phyloP scores from a whole-genome alignment of 352 stramenopile genomes.

The Pythium graminicola region DNA sequence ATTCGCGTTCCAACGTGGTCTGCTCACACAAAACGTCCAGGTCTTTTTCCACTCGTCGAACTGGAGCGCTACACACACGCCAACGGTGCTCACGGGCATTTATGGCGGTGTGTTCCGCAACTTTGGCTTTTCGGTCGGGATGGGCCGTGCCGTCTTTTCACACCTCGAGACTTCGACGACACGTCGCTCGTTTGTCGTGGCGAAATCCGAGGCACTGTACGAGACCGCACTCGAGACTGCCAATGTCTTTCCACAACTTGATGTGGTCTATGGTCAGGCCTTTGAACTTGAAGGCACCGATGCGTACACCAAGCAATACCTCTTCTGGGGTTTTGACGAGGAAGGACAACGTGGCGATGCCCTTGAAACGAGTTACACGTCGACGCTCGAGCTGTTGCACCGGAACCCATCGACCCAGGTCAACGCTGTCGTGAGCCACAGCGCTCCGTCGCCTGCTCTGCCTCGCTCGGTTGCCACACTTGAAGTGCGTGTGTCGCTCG shows the following conservation, averaged over 20 bases:
- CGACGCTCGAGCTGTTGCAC: conserved; percentile 46
- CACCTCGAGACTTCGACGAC: conserved; percentile 36
- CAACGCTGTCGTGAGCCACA: conserved; percentile 53
- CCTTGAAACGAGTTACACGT: conserved; percentile 30
- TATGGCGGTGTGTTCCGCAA: conserved; percentile 64
- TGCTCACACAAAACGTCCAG: conserved; percentile 66
- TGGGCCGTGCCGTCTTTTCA: conserved; percentile 58
- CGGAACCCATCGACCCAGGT: conserved; percentile 62
- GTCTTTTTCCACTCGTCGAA: conserved; percentile 60
- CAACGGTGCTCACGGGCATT: conserved; percentile 51
- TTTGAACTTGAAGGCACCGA: conserved; percentile 37
- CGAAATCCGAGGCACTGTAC: conserved; percentile 67
- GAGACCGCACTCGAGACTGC: conserved; percentile 40
- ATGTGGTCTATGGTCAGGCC: conserved; percentile 46
- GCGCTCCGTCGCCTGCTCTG: conserved; percentile 18
- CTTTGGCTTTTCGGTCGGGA: conserved; percentile 56
- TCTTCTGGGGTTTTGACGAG: conserved; percentile 85
- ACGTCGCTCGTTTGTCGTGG: conserved; percentile 71
- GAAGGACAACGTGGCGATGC: conserved; percentile 30
- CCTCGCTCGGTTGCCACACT: conserved; percentile 39
- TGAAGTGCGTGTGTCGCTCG: conserved; percentile 49
- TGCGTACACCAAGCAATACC: conserved; percentile 79
- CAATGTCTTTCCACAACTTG: conserved; percentile 41
- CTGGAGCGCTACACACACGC: conserved; percentile 16
- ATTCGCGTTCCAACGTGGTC: conserved; percentile 55